Percentiles rank a stretch among this genome's conserved stretches.
phyloP scores from a whole-genome alignment of 169 alveolate species.

The Eimeria acervulina region DNA sequence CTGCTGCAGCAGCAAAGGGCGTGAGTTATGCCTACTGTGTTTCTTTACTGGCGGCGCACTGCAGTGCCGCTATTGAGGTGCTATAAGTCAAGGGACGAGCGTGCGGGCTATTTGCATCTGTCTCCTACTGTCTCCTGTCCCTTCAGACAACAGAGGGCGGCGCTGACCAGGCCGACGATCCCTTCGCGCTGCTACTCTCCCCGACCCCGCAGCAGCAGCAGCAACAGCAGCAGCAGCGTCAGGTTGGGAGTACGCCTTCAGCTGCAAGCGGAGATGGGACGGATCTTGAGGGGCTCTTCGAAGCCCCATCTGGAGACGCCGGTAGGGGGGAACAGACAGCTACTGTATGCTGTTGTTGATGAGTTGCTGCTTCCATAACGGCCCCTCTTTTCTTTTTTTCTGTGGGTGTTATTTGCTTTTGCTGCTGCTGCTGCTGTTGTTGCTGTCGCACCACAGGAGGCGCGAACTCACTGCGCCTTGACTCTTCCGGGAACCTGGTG shows the following conservation, averaged over 20 bases:
- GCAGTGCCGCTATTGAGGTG: not conserved
- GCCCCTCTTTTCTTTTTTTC: not conserved
- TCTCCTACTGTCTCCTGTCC: not conserved
- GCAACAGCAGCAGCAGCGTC: constrained; percentile 27
- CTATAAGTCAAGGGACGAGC: not conserved
- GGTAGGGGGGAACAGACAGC: not conserved
- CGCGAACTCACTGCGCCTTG: constrained; percentile 29
- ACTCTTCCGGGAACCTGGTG: constrained; percentile 45
- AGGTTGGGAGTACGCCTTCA: not conserved
- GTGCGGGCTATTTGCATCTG: not conserved
- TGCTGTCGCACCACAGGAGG: constrained; percentile 26
- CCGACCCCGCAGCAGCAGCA: constrained; percentile 50
- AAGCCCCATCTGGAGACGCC: constrained; percentile 48
- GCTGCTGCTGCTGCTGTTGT: not conserved
- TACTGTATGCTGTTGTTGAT: not conserved
- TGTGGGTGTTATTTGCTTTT: not conserved
- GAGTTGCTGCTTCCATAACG: not conserved
- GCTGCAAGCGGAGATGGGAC: constrained; percentile 25
- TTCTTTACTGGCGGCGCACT: too few relatives aligned
- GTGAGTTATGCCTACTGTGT: not conserved
- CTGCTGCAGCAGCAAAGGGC: constrained; percentile 57
- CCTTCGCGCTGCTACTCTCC: constrained; percentile 49
- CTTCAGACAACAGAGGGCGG: not conserved
- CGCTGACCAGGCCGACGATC: constrained; percentile 1
- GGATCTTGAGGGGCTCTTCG: constrained; percentile 63